These are phyloP conservation scores for Suillus lakei DNA, from an alignment of 768 basidiomycete genomes.

Conservation along the genomic window DNA sequence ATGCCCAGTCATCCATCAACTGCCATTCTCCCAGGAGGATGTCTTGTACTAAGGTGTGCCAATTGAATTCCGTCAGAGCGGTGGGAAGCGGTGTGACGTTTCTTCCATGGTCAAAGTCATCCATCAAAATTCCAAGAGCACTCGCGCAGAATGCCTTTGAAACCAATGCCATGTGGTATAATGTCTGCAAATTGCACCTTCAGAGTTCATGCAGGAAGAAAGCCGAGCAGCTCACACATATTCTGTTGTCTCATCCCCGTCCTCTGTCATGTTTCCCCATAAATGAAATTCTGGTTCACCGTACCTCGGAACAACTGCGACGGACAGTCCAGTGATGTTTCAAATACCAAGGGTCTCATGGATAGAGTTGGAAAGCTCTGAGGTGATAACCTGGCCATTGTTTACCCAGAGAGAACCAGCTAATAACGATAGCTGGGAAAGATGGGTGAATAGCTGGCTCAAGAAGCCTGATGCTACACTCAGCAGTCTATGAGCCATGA, in stretches of 20 bases:
- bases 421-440: neutral
- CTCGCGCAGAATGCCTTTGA: constrained; percentile 46
- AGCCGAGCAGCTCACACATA: constrained; percentile 32
- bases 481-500: constrained; percentile 4
- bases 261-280: constrained; percentile 43
- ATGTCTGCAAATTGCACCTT: constrained; percentile 32
- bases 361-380: constrained; percentile 24
- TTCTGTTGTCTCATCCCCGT: constrained; percentile 33
- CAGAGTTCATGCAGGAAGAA: neutral
- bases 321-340: constrained; percentile 36
- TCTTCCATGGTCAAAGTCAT: constrained; percentile 41
- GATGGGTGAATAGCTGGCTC: neutral
- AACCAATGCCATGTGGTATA: constrained; percentile 42
- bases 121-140: constrained; percentile 46
- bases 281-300: constrained; percentile 34
- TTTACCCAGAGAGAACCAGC: neutral
- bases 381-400: constrained; percentile 17
- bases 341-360: constrained; percentile 20
- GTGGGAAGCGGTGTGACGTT: constrained; percentile 41
- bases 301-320: constrained; percentile 30
- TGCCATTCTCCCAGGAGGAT: constrained; percentile 45
- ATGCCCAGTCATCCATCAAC: constrained; percentile 47
- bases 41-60: constrained; percentile 42
- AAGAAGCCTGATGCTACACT: constrained; percentile 1
- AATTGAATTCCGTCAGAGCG: constrained; percentile 34